Conservation (phyloP, 192 early-diverging fungal species). For the Podila clonocystis region DNA sequence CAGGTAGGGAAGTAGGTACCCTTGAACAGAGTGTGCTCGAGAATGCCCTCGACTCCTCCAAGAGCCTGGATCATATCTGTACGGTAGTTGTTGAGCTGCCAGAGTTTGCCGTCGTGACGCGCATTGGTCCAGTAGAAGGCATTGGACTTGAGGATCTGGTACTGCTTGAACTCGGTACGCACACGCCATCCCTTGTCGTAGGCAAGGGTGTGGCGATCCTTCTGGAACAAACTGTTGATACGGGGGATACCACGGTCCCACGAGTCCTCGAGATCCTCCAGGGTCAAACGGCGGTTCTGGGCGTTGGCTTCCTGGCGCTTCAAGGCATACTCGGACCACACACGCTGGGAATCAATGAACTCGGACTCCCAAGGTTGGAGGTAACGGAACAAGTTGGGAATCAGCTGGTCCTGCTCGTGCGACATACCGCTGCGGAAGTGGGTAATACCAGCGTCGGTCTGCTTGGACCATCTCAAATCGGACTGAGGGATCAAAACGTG, state of each 20-base stretch:
- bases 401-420: conserved; percentile 95
- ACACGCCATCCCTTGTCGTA: conserved; percentile 99
- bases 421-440: conserved; percentile 99
- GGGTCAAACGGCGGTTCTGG: conserved; percentile 96
- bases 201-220: conserved; percentile 98
- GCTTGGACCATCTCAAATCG: conserved; percentile 95
- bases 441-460: conserved; percentile 96
- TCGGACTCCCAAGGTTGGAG: conserved; percentile 99
- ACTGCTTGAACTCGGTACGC: conserved; percentile 97
- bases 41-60: conserved; percentile 98
- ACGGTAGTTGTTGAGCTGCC: conserved; percentile 97
- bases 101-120: conserved; percentile 89
- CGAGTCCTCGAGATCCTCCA: conserved; percentile 98
- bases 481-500: conserved; percentile 98
- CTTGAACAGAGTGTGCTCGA: conserved; percentile 99
- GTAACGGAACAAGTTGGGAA: conserved; percentile 98
- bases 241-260: conserved; percentile 99
- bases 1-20: conserved; percentile 98
- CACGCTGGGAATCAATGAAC: conserved; percentile 98
- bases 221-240: conserved; percentile 98
- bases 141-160: conserved; percentile 94
- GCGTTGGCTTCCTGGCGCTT: conserved; percentile 97
- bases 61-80: conserved; percentile 99
- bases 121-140: conserved; percentile 95
- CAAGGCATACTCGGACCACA: conserved; percentile 98